phyloP scores from a whole-genome alignment of 192 early-diverging fungal genomes.

The Radiomyces spectabilis region DNA sequence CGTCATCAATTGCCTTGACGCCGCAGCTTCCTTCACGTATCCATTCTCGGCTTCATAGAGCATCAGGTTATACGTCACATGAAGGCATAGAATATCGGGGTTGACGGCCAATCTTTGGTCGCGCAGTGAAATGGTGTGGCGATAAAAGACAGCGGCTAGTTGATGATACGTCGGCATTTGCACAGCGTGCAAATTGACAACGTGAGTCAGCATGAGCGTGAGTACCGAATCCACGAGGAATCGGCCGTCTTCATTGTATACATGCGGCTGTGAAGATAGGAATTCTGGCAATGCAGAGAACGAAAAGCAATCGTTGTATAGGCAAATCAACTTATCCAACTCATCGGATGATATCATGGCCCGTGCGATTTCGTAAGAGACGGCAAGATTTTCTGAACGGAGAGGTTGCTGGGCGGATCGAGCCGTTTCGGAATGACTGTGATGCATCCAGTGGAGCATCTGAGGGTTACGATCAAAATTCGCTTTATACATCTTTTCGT shows the following conservation, averaged over 20 bases:
- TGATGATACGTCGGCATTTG: not conserved
- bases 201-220: not conserved
- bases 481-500: not conserved
- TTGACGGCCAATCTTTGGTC: not conserved
- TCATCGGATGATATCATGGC: constrained; percentile 1
- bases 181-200: constrained; percentile 3
- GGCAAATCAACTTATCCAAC: not conserved
- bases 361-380: not conserved
- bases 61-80: constrained; percentile 1
- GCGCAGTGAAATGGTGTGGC: not conserved
- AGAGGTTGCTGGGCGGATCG: not conserved
- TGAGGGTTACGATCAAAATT: not conserved
- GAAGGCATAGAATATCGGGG: not conserved
- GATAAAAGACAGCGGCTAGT: not conserved
- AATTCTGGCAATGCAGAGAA: constrained; percentile 2
- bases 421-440: not conserved
- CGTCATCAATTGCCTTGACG: constrained; percentile 1
- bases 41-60: constrained; percentile 5
- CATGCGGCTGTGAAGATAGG: not conserved
- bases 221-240: not conserved
- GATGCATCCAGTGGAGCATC: not conserved
- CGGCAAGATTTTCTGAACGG: not conserved
- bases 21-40: not conserved
- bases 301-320: constrained; percentile 5
- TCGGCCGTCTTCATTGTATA: not conserved